Evolutionary conservation across 129 eudicot genomes (phyloP), one percentile per base, ranked within the genome.

Genomic region (Tagetes patula): DNA sequence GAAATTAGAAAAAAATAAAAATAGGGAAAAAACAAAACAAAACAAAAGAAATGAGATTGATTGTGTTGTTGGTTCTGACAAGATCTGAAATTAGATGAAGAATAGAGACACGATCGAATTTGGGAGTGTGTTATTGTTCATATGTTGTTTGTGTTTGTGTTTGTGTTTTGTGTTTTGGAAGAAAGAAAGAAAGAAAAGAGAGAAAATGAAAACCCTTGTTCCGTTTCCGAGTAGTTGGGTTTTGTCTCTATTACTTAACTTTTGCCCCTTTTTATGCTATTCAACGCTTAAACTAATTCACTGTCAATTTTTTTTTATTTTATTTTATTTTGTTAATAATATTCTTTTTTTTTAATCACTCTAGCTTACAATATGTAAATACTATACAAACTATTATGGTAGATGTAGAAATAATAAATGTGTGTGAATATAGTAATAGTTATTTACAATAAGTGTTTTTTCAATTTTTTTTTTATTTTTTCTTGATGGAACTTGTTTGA

Each of bases 151-250:
- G 47, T 41, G 46, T 37, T n/a, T 33, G 71, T 47, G 47, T 9
- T 5, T 64, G 49, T 10, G 34, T n/a, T 7, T 41, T 52, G 58
- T 12, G 52, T 48, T 13, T 13, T 50, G 43, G 49, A 43, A 34
- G 73, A 54, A 73, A 73, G 40, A 65, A 40, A 46, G 1, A 2
- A 43, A 10, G 5, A 40, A 4, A 39, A 4, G 41, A 39, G 54
- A 11, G 12, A 6, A 27, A 30, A 65, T n/a, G 55, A 4, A 61
- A 45, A 69, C 61, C 49, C 59, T 20, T 20, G 27, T 20, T 20
- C 27, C 27, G 27, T 20, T 47, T 60, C 54, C 72, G 81, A 70
- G 78, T 79, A 79, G 82, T 79, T 79, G 78, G 82, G 82, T 79
- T 79, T 79, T 79, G 82, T 72, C 78, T 69, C 65, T 79, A 43